A percentile compares a stretch with the other conserved stretches of the same genome.
Conservation (phyloP, 2,329 filamentous ascomycete genomes). For the Xylariomycetidae sp. region DNA sequence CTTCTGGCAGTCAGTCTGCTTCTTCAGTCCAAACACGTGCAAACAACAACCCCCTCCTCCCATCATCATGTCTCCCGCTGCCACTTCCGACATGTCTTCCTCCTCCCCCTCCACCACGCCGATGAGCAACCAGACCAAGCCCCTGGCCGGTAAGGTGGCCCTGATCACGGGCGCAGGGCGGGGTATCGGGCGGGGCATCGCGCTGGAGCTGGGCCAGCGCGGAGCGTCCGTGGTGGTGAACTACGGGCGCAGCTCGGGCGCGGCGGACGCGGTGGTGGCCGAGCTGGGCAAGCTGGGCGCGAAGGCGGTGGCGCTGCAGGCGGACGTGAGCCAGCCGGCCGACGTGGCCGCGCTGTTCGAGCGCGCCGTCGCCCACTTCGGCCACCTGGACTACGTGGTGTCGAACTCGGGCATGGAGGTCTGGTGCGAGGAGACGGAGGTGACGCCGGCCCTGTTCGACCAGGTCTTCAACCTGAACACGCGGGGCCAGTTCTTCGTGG, state of each 20-base stretch:
- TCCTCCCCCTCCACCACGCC: conserved; percentile 11
- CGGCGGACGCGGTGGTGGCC: conserved; percentile 52
- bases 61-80: conserved; percentile 26
- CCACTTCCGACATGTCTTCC: conserved; percentile 10
- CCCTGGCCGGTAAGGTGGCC: conserved; percentile 46
- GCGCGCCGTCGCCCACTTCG: conserved; percentile 58
- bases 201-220: conserved; percentile 60
- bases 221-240: conserved; percentile 62
- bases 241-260: conserved; percentile 50
- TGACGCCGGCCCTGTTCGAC: conserved; percentile 65
- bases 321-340: conserved; percentile 56
- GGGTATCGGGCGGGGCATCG: conserved; percentile 61
- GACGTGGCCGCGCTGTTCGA: conserved; percentile 59
- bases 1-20: neutral
- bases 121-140: conserved; percentile 25
- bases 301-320: conserved; percentile 53
- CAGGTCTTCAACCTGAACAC: conserved; percentile 67
- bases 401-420: conserved; percentile 68
- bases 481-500: conserved; percentile 71
- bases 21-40: conserved; percentile 5
- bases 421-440: conserved; percentile 64
- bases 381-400: conserved; percentile 65
- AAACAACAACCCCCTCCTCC: conserved; percentile 6
- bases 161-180: conserved; percentile 61
- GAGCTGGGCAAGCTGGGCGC: conserved; percentile 50